These are phyloP conservation scores for Davidsoniella eucalypti DNA, from an alignment of 2,329 filamentous ascomycete genomes.

Conservation along the genomic window DNA sequence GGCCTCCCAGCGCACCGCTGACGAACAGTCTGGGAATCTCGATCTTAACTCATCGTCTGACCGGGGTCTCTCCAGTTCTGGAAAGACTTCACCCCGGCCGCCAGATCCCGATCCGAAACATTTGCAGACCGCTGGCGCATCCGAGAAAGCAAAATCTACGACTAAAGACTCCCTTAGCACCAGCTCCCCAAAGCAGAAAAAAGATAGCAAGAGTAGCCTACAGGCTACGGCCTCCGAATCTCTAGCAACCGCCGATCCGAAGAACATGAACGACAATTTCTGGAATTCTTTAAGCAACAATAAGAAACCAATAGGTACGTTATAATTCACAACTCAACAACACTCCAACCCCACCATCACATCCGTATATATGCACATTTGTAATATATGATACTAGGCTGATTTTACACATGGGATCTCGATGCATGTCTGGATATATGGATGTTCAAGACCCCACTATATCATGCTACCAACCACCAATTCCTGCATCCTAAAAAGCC, in stretches of 20 bases:
- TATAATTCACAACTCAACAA: neutral
- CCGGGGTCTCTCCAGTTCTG: neutral
- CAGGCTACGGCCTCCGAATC: neutral
- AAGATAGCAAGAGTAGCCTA: neutral
- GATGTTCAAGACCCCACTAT: neutral
- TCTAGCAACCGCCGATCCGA: neutral
- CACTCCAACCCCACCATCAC: too few relatives aligned
- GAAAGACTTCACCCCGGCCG: neutral
- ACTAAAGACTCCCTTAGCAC: neutral
- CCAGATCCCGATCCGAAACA: slow-evolving; percentile 1
- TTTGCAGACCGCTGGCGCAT: neutral
- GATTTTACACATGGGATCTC: too few relatives aligned
- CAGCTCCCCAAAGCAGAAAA: neutral
- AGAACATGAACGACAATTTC: slow-evolving; percentile 7
- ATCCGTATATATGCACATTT: too few relatives aligned
- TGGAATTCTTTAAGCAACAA: slow-evolving; percentile 5
- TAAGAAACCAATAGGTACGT: slow-evolving; percentile 2
- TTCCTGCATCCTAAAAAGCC: neutral
- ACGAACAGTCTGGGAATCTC: neutral
- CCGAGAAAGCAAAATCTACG: neutral
- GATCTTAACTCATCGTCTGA: neutral
- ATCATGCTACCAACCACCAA: slow-evolving; percentile 6
- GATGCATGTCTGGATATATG: too few relatives aligned
- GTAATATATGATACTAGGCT: neutral
- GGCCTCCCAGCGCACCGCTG: neutral